Percentiles rank a stretch among this genome's conserved stretches.
Evolutionary conservation across 2,329 filamentous ascomycete genomes (phyloP).

Genomic region (Aureobasidium mangrovei): DNA sequence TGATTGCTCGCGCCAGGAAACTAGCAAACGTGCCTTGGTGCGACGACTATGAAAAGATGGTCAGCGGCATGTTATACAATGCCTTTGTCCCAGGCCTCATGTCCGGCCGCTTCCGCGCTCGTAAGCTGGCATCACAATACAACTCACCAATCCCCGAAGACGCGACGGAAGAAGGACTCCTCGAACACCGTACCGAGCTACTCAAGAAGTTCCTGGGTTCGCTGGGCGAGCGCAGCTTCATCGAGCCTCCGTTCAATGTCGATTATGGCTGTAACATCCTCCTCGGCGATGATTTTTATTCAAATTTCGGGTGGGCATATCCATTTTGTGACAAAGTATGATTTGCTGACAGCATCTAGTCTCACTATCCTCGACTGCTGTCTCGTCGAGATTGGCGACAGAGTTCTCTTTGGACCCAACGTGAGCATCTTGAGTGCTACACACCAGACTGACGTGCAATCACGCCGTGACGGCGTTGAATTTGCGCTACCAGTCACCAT

Average conservation of each 20-base stretch:
- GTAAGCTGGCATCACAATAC: conserved; percentile 50
- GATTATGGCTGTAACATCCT: conserved; percentile 60
- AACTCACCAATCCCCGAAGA: conserved; percentile 45
- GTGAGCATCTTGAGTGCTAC: conserved; percentile 46
- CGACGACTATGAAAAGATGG: conserved; percentile 57
- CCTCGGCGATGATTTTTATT: conserved; percentile 55
- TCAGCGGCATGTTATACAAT: conserved; percentile 54
- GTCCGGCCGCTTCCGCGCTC: conserved; percentile 45
- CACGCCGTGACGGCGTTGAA: conserved; percentile 40
- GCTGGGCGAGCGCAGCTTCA: conserved; percentile 34
- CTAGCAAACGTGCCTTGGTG: conserved; percentile 47
- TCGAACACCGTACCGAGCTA: conserved; percentile 21
- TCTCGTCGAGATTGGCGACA: conserved; percentile 44
- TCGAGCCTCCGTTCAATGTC: conserved; percentile 54
- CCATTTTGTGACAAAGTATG: background rate
- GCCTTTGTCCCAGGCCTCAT: conserved; percentile 40
- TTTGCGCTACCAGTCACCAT: conserved; percentile 47
- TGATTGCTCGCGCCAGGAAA: conserved; percentile 31
- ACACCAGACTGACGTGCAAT: conserved; percentile 43
- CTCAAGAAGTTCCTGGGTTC: conserved; percentile 27
- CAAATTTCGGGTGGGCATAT: conserved; percentile 44
- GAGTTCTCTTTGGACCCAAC: conserved; percentile 45
- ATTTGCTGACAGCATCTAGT: background rate
- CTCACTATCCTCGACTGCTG: conserved; percentile 45
- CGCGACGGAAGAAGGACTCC: conserved; percentile 19